Conservation (phyloP, 306 rosid species). For the Gastrolobium bilobum region DNA sequence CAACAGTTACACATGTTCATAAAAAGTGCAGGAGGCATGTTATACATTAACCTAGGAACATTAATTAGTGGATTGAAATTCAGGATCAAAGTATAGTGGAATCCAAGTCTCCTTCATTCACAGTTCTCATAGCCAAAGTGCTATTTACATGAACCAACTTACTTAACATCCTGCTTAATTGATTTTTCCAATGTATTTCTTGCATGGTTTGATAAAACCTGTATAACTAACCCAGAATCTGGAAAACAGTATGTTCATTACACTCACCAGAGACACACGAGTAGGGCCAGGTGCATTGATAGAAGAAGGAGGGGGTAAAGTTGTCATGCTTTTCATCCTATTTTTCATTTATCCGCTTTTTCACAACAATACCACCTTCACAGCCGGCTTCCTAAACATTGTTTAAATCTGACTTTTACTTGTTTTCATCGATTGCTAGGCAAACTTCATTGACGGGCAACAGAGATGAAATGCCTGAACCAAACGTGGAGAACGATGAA, state of each 20-base stretch:
- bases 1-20: neutral
- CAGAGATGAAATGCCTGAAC: no score
- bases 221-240: constrained; percentile 47
- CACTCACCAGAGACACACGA: constrained; percentile 28
- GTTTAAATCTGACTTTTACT: no score
- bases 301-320: no score
- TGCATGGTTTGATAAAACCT: constrained; percentile 18
- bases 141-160: constrained; percentile 32
- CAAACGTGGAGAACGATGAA: no score
- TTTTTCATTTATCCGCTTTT: no score
- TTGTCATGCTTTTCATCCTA: no score
- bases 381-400: no score
- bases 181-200: constrained; percentile 32
- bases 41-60: neutral
- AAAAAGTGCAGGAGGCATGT: neutral
- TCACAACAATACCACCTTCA: no score
- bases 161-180: constrained; percentile 19
- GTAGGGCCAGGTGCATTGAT: no score
- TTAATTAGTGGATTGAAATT: neutral
- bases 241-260: constrained; percentile 26
- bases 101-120: constrained; percentile 43
- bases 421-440: no score
- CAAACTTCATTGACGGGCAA: no score
- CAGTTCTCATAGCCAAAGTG: constrained; percentile 4
- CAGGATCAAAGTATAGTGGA: constrained; percentile 33